Evolutionary conservation across 306 rosid genomes (phyloP), one percentile per base, ranked within the genome.

Genomic region (Dryas drummondii): DNA sequence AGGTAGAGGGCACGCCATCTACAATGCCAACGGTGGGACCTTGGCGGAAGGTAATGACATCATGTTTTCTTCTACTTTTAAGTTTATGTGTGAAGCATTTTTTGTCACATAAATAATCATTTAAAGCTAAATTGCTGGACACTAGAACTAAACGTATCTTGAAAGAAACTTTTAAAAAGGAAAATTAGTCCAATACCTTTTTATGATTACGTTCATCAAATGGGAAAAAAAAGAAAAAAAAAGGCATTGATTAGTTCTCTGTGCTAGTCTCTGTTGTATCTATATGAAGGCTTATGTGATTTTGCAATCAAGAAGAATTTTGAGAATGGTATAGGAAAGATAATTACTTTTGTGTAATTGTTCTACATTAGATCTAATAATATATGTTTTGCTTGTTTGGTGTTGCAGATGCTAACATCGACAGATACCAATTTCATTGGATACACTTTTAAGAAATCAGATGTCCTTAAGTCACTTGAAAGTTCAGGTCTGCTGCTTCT

Each of bases 401-500:
- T 68, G 44, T 78, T 82, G 67, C 97, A 96, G 99, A 96, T 96
- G 99, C 81, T 96, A 86, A 89, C 98, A 19, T 96, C 99, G 61
- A 96, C 92, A 85, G 99, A 96, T 78, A 90, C 86, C 76, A 96
- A 96, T 77, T 96, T 96, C 88, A 96, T 96, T 64, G 99, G 98
- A 77, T 96, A 87, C 83, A 96, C 98, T 66, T 96, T 70, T 66
- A 92, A 90, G 84, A 92, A 96, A 68, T 96, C 99, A 9, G 97
- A 92, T 77, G 85, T 90, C 71, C 87, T 83, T 76, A 89, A 85
- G 84, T 87, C 99, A 51, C 91, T 90, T 72, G 99, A 89, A 83
- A 81, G 77, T 82, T 84, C 98, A 78, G 98, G 99, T 92, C 57
- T 54, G 84, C 80, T 72, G 44, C 71, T 77, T 70, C 72, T 51